Conservation (phyloP, 1,284 basidiomycete genomes). For the Marasmius tenuissimus region DNA sequence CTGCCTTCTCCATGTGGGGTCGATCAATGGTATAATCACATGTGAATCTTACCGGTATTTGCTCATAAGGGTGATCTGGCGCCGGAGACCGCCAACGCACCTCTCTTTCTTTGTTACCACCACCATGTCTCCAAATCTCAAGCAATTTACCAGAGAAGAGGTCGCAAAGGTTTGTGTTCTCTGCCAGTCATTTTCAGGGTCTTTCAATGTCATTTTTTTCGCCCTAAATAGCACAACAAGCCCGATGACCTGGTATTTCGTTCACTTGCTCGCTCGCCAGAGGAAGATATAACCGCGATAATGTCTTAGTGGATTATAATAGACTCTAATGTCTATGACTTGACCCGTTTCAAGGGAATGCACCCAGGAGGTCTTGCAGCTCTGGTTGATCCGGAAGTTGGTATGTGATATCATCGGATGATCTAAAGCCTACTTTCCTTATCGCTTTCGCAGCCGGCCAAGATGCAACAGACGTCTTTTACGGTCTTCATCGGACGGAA, state of each 20-base stretch:
- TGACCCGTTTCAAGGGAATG: constrained; percentile 73
- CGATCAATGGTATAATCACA: constrained; percentile 5
- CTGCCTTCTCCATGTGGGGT: not conserved
- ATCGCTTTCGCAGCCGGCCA: constrained; percentile 64
- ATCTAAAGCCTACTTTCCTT: constrained; percentile 28
- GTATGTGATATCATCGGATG: constrained; percentile 41
- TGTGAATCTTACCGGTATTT: not conserved
- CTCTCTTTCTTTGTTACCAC: not conserved
- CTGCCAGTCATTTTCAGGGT: not conserved
- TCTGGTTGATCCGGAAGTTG: constrained; percentile 69
- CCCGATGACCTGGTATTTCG: constrained; percentile 52
- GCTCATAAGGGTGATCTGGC: not conserved
- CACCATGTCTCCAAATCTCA: constrained; percentile 27
- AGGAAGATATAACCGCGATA: not conserved
- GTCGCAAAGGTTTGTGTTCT: constrained; percentile 46
- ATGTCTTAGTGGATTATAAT: constrained; percentile 41
- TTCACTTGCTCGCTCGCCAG: not conserved
- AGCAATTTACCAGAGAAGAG: constrained; percentile 50
- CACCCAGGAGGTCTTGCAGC: constrained; percentile 84
- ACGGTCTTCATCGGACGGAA: constrained; percentile 79
- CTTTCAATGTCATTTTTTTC: constrained; percentile 32
- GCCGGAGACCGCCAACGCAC: constrained; percentile 16
- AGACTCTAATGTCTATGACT: constrained; percentile 71
- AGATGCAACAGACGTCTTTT: constrained; percentile 87
- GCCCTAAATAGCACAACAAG: constrained; percentile 65